Percentiles rank a stretch among this genome's conserved stretches.
Evolutionary conservation across 2,329 filamentous ascomycete species (phyloP).

Genomic region (Phaeomoniella chlamydospora): DNA sequence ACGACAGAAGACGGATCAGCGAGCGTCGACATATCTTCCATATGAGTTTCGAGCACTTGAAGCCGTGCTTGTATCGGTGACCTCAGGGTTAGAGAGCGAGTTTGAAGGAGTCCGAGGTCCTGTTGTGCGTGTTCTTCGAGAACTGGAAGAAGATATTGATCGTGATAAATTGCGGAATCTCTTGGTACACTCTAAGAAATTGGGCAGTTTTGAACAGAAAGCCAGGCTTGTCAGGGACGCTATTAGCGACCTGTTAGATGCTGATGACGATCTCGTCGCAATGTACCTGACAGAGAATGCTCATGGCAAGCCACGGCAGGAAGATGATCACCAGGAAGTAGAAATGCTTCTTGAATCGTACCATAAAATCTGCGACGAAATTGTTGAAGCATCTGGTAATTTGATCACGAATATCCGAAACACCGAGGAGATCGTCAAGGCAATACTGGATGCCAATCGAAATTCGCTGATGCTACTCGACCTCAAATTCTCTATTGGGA

Average conservation of each 20-base stretch:
- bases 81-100: slow-evolving; percentile 79
- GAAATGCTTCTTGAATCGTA: slow-evolving; percentile 96
- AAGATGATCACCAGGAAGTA: slow-evolving; percentile 87
- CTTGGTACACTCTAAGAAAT: slow-evolving; percentile 84
- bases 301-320: slow-evolving; percentile 54
- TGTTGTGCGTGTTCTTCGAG: slow-evolving; percentile 73
- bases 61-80: slow-evolving; percentile 87
- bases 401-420: slow-evolving; percentile 90
- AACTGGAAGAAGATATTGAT: slow-evolving; percentile 93
- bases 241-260: slow-evolving; percentile 88
- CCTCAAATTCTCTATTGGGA: slow-evolving; percentile 90
- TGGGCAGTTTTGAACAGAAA: slow-evolving; percentile 96
- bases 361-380: slow-evolving; percentile 95
- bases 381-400: slow-evolving; percentile 88
- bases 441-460: slow-evolving; percentile 93
- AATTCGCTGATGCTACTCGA: slow-evolving; percentile 97
- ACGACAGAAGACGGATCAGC: slow-evolving; percentile 49
- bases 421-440: slow-evolving; percentile 95
- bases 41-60: slow-evolving; percentile 96
- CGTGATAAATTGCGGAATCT: slow-evolving; percentile 82
- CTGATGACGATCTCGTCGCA: slow-evolving; percentile 81
- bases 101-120: slow-evolving; percentile 89
- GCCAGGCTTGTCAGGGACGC: slow-evolving; percentile 86
- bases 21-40: slow-evolving; percentile 38
- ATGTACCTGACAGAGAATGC: slow-evolving; percentile 94